phyloP scores from a whole-genome alignment of 192 early-diverging fungal species.

The Jimgerdemannia lactiflua region DNA sequence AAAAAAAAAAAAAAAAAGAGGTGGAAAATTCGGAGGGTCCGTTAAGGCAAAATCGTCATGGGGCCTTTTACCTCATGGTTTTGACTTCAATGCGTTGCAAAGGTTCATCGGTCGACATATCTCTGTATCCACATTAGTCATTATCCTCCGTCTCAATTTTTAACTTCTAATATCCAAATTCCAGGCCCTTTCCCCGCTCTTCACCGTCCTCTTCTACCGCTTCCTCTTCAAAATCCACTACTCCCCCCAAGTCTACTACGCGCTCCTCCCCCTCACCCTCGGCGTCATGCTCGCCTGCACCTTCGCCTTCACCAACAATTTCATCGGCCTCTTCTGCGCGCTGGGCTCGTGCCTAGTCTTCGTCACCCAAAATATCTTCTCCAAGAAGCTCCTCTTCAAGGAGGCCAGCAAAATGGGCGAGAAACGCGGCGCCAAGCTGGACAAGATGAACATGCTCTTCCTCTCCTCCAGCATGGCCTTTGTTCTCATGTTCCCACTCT shows the following conservation, averaged over 20 bases:
- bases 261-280: conserved; percentile 76
- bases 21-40: neutral
- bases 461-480: conserved; percentile 76
- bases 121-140: too few species aligned
- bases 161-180: neutral
- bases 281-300: conserved; percentile 90
- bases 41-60: neutral
- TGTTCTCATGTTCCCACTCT: conserved; percentile 76
- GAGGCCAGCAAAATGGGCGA: conserved; percentile 25
- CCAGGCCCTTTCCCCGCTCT: conserved; percentile 83
- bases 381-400: conserved; percentile 72
- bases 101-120: too few species aligned
- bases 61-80: too few species aligned
- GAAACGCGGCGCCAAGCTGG: conserved; percentile 60
- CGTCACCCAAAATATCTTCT: conserved; percentile 86
- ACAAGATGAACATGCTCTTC: conserved; percentile 87
- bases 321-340: conserved; percentile 73
- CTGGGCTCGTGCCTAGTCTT: conserved; percentile 76
- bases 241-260: conserved; percentile 66
- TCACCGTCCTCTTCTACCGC: conserved; percentile 79
- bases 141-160: neutral
- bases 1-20: neutral
- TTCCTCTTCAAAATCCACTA: conserved; percentile 67
- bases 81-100: too few species aligned
- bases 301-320: conserved; percentile 63